Base-by-base conservation (phyloP, 345 rosid genomes). In the Trapa incisa region DNA sequence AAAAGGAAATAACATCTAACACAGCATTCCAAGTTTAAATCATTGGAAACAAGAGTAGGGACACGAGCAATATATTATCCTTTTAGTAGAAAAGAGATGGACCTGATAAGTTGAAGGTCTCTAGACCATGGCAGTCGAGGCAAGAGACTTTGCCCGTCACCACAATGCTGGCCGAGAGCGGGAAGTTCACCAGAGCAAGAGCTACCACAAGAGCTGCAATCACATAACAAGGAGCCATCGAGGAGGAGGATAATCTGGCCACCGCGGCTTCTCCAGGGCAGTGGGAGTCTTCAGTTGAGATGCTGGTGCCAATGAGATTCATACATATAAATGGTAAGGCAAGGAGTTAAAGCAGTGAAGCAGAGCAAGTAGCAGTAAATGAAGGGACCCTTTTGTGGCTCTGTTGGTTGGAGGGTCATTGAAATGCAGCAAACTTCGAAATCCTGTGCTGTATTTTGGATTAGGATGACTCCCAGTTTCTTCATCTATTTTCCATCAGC, bases 91-190 rank as follows among this genome's bases (percentile, higher is more conserved):
- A 8, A 41, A 41, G n/a, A 47, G 22, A 45, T 32, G 56, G 14
- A 92, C 98, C 95, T 79, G 96, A 82, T 75, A 83, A 78, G 75
- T 85, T 7, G 81, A 16, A 75, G 75, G 57, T 73, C 69, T 42
- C 11, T 42, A 12, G 67, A 22, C 2, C 67, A n/a, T 52, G 52
- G 80, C 98, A 92, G 73, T 82, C 92, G 1, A 77, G 75, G 74
- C 98, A 92, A 56, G 91, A 75, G 71, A 87, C 75, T 68, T 84
- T 84, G 47, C 82, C 91, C 67, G 82, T 33, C 43, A 92, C 68
- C 29, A 76, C 64, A 2, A 65, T 72, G 71, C 78, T 78, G 15
- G 76, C 65, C 0, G 92, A 80, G 67, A 76, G 76, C 64, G 78
- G 61, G 56, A 86, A 38, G 65, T 68, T 71, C n/a, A 84, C 82